Percentiles rank a stretch among this genome's conserved stretches.
Conservation (phyloP, 2,329 filamentous ascomycete genomes). For the Xylariaceae sp. region DNA sequence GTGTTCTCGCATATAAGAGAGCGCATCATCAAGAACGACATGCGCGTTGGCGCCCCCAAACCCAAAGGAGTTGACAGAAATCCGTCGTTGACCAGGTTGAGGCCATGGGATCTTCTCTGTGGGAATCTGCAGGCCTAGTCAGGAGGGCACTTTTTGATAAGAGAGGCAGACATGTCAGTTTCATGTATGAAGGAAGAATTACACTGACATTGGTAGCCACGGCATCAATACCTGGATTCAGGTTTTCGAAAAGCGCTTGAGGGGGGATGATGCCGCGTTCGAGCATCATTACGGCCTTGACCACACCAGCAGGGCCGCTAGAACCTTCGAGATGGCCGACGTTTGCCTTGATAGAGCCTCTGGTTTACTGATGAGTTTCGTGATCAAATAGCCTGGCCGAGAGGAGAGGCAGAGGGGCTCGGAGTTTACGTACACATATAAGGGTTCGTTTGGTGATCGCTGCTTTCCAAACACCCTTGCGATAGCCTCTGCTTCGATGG, state of each 20-base stretch:
- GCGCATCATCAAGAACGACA: slow-evolving; percentile 19
- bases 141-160: no score
- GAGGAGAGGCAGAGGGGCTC: background rate
- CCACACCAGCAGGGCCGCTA: slow-evolving; percentile 21
- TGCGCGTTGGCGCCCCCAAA: slow-evolving; percentile 22
- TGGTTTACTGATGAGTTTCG: no score
- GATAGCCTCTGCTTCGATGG: slow-evolving; percentile 33
- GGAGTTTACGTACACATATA: slow-evolving; percentile 23
- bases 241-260: slow-evolving; percentile 19
- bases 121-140: slow-evolving; percentile 13
- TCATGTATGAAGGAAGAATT: no score
- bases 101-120: slow-evolving; percentile 18
- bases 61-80: slow-evolving; percentile 22
- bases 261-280: slow-evolving; percentile 23
- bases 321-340: slow-evolving; percentile 20
- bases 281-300: slow-evolving; percentile 25
- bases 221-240: slow-evolving; percentile 18
- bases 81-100: slow-evolving; percentile 26
- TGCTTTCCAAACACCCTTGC: slow-evolving; percentile 17
- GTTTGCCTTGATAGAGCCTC: slow-evolving; percentile 19
- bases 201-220: no score
- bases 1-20: slow-evolving; percentile 13
- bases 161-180: no score
- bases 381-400: no score
- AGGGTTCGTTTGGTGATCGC: slow-evolving; percentile 12